phyloP scores from a whole-genome alignment of 1,284 basidiomycete species.

The Ganoderma meredithae region DNA sequence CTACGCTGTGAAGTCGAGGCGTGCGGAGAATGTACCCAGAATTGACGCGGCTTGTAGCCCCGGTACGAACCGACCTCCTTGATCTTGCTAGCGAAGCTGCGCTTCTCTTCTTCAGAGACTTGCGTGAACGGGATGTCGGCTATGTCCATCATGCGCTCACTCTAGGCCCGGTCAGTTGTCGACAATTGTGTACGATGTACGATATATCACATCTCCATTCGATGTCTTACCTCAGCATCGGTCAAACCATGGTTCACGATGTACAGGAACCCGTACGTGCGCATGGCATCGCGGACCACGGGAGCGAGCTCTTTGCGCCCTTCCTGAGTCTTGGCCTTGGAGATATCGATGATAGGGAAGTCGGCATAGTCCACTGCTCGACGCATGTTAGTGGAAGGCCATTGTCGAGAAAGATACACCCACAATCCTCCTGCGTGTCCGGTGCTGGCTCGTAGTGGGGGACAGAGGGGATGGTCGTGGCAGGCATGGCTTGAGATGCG shows the following conservation, averaged over 20 bases:
- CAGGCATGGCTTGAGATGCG: conserved; percentile 9
- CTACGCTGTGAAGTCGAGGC: too few species aligned
- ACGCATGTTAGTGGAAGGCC: too few species aligned
- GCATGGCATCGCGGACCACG: conserved; percentile 65
- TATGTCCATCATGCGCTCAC: conserved; percentile 65
- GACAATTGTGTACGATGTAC: background rate
- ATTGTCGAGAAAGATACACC: background rate
- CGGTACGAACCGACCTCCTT: conserved; percentile 61
- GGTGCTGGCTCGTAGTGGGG: conserved; percentile 49
- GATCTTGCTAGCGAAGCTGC: conserved; percentile 51
- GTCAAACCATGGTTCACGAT: conserved; percentile 65
- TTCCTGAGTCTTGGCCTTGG: conserved; percentile 54
- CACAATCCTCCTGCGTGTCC: conserved; percentile 43
- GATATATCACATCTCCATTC: too few species aligned
- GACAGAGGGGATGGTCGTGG: conserved; percentile 23
- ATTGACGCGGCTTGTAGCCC: conserved; percentile 65
- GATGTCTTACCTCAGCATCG: conserved; percentile 47
- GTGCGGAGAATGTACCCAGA: conserved; percentile 51
- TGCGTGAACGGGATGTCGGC: conserved; percentile 65
- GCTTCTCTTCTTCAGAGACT: conserved; percentile 65
- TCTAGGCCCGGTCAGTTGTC: conserved; percentile 4
- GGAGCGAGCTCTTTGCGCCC: conserved; percentile 54
- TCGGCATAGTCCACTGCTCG: conserved; percentile 70
- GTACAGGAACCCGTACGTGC: conserved; percentile 69
- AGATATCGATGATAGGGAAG: conserved; percentile 70